Conservation (phyloP, 352 stramenopile genomes). For the Peronospora belbahrii region DNA sequence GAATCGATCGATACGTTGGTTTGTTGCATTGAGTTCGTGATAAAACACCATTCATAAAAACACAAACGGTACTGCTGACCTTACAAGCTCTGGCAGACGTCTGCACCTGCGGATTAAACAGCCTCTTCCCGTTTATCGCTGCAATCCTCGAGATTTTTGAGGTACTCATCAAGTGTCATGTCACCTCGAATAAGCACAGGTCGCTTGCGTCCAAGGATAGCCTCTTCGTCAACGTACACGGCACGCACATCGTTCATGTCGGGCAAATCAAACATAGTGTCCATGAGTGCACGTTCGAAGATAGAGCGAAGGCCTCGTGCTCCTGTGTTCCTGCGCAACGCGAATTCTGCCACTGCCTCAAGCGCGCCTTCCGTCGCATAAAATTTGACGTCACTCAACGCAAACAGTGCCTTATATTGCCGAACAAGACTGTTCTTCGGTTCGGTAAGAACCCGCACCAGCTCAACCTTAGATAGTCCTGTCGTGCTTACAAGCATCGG, state of each 20-base stretch:
- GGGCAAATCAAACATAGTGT: conserved; percentile 95
- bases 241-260: conserved; percentile 87
- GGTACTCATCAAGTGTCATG: conserved; percentile 61
- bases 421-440: conserved; percentile 97
- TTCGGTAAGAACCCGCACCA: conserved; percentile 94
- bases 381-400: conserved; percentile 94
- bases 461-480: conserved; percentile 85
- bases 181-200: conserved; percentile 84
- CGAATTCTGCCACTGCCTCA: conserved; percentile 90
- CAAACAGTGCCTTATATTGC: conserved; percentile 96
- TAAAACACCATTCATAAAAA: conserved; percentile 33
- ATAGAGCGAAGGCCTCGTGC: conserved; percentile 94
- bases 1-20: conserved; percentile 3
- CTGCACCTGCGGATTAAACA: conserved; percentile 28
- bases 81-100: not conserved
- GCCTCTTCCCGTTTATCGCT: conserved; percentile 47
- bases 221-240: conserved; percentile 91
- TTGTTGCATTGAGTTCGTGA: conserved; percentile 14
- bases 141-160: conserved; percentile 64
- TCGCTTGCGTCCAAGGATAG: conserved; percentile 84
- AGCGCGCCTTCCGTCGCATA: conserved; percentile 92
- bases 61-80: conserved; percentile 11
- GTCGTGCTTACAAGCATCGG: conserved; percentile 94
- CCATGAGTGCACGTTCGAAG: conserved; percentile 91
- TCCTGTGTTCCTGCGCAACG: conserved; percentile 91